Evolutionary conservation across 78 protist species (phyloP).

Genomic region (Cavenderia fasciculata): DNA sequence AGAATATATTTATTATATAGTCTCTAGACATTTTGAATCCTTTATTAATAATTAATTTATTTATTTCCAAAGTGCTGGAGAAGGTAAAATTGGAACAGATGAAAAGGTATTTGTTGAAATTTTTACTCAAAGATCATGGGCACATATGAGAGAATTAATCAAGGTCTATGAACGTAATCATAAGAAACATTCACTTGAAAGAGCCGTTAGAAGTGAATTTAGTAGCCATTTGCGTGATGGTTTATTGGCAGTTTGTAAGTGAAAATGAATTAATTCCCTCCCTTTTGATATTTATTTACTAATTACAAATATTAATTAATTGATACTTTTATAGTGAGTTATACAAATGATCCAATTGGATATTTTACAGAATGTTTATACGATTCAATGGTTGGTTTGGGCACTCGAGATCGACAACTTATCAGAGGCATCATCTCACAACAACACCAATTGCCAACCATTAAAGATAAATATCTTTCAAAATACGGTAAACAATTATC

Average conservation of each 20-base stretch:
- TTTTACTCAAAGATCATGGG: constrained; percentile 2
- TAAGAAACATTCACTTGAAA: constrained; percentile 14
- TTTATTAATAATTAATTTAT: background rate
- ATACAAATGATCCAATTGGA: constrained; percentile 5
- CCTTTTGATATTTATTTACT: background rate
- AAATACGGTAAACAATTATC: background rate
- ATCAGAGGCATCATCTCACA: background rate
- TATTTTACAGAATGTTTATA: background rate
- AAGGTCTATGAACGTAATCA: constrained; percentile 1
- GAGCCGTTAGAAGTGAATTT: constrained; percentile 29
- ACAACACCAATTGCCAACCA: constrained; percentile 17
- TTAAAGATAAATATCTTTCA: background rate
- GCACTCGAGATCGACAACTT: background rate
- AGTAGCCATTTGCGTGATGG: background rate
- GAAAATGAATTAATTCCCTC: background rate
- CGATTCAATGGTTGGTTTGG: background rate
- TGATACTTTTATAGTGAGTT: background rate
- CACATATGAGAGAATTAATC: constrained; percentile 10
- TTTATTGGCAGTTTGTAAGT: background rate
- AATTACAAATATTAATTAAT: background rate
- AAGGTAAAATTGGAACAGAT: constrained; percentile 29
- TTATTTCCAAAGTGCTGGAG: constrained; percentile 22
- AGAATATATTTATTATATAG: background rate
- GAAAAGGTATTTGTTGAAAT: constrained; percentile 29
- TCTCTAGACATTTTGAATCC: background rate